Conservation (phyloP, 2,329 filamentous ascomycete genomes). For the Fusarium lyarnte region DNA sequence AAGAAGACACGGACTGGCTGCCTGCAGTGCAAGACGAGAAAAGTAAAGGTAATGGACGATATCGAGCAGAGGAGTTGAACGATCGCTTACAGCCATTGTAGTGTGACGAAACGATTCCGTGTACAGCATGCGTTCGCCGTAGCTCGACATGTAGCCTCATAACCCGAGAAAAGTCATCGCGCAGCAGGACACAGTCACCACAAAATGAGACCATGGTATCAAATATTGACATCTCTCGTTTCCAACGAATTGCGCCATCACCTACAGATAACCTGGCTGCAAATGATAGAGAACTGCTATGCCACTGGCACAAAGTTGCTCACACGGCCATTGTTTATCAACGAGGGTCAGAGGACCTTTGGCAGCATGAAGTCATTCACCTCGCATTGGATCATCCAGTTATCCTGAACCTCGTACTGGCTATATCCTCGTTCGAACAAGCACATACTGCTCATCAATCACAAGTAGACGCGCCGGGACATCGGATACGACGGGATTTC, state of each 20-base stretch:
- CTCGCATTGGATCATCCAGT: not conserved
- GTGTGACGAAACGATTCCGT: not conserved
- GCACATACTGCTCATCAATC: not conserved
- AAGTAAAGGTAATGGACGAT: not conserved
- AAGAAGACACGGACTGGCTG: conserved; percentile 4
- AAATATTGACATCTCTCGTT: not conserved
- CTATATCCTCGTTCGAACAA: not conserved
- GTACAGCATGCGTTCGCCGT: not conserved
- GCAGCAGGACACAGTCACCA: not conserved
- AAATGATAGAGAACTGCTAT: not conserved
- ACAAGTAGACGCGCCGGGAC: not conserved
- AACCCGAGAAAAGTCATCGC: not conserved
- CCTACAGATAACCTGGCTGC: not conserved
- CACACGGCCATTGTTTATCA: not conserved
- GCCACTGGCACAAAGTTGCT: not conserved
- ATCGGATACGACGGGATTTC: not conserved
- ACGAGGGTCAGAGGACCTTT: not conserved
- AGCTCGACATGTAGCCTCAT: not conserved
- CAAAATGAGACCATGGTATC: not conserved
- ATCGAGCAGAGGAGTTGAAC: not conserved
- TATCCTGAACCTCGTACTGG: not conserved
- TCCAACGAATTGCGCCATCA: not conserved
- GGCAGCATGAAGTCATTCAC: not conserved
- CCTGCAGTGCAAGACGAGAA: not conserved
- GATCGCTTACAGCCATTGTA: not conserved